Conservation (phyloP, 2,329 filamentous ascomycete species). For the Pseudogymnoascus pannorum region DNA sequence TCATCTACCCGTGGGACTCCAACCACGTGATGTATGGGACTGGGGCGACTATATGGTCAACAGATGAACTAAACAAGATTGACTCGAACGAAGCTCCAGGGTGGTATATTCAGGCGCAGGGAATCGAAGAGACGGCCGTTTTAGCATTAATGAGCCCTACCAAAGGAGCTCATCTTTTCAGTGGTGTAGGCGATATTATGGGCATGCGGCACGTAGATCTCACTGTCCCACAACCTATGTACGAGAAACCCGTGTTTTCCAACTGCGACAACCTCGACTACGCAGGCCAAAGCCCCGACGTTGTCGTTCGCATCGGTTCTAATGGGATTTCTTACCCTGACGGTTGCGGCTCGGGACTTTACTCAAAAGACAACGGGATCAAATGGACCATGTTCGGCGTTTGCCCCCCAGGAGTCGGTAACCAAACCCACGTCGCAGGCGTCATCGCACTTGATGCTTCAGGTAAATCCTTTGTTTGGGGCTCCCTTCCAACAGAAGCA, state of each 20-base stretch:
- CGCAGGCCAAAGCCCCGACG: slow-evolving; percentile 17
- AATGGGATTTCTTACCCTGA: slow-evolving; percentile 12
- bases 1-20: not conserved
- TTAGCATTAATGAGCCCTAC: slow-evolving; percentile 18
- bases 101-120: slow-evolving; percentile 20
- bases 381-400: slow-evolving; percentile 12
- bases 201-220: slow-evolving; percentile 21
- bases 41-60: not conserved
- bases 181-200: slow-evolving; percentile 22
- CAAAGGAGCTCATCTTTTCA: slow-evolving; percentile 17
- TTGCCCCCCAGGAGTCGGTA: slow-evolving; percentile 12
- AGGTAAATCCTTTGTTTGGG: slow-evolving; percentile 14
- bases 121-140: slow-evolving; percentile 23
- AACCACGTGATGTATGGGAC: not conserved
- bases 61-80: slow-evolving; percentile 9
- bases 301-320: slow-evolving; percentile 12
- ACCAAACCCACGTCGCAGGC: slow-evolving; percentile 11
- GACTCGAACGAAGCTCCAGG: slow-evolving; percentile 12
- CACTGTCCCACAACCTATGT: slow-evolving; percentile 15
- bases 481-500: not conserved
- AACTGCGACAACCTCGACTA: slow-evolving; percentile 23
- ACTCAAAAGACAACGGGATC: slow-evolving; percentile 14
- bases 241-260: slow-evolving; percentile 16
- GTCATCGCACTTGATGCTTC: slow-evolving; percentile 15
- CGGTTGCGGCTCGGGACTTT: slow-evolving; percentile 12